Percentiles rank a stretch among this genome's conserved stretches.
Evolutionary conservation across 164 flowering plant species (phyloP).

Genomic region (Vitis rotundifolia): DNA sequence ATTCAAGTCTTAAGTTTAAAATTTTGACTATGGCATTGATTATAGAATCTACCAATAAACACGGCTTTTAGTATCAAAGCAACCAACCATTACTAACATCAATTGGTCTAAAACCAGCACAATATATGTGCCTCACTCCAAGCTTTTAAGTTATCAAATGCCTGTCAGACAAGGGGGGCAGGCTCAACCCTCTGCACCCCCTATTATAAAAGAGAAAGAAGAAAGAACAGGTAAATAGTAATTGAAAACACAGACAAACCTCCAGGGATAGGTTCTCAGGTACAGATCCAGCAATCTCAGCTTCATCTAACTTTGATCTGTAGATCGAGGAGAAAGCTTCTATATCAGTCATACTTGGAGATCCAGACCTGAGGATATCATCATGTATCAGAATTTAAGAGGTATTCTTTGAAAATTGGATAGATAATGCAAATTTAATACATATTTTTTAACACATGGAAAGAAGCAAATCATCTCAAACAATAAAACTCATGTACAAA

Average conservation of each 20-base stretch:
- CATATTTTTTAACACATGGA: no score
- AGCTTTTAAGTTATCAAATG: not conserved
- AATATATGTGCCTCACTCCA: not conserved
- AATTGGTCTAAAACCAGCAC: not conserved
- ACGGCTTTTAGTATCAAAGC: not conserved
- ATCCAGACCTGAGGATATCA: constrained; percentile 67
- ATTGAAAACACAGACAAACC: constrained; percentile 33
- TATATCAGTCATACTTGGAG: constrained; percentile 82
- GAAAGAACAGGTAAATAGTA: not conserved
- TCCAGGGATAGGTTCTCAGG: constrained; percentile 71
- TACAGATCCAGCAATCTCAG: constrained; percentile 57
- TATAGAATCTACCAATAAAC: no score
- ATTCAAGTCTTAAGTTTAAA: not conserved
- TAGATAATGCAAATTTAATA: no score
- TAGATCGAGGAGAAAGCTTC: constrained; percentile 70
- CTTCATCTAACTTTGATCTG: constrained; percentile 65
- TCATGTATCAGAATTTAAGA: not conserved
- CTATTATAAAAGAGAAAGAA: not conserved
- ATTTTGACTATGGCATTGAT: no score
- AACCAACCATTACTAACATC: not conserved
- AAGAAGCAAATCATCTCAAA: not conserved
- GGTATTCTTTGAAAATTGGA: not conserved
- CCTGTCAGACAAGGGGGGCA: not conserved
- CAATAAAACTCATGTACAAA: not conserved
- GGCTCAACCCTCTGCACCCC: not conserved